Percentiles rank a stretch among this genome's conserved stretches.
These are phyloP conservation scores for Tricholoma hemisulphureum DNA, from an alignment of 768 basidiomycete genomes.

Conservation along the genomic window DNA sequence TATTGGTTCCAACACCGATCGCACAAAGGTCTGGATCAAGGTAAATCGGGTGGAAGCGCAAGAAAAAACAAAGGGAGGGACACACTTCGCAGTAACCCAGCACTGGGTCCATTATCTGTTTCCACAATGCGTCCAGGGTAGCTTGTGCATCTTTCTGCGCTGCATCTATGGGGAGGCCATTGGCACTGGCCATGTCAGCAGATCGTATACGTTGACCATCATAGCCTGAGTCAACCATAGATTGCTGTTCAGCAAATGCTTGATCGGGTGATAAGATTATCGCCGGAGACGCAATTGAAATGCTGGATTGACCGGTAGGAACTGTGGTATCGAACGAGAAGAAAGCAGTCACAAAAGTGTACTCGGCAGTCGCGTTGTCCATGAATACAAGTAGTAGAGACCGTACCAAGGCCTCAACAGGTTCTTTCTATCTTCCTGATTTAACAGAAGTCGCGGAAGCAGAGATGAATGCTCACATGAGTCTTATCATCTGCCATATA, in stretches of 20 bases:
- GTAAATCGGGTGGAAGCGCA: constrained; percentile 3
- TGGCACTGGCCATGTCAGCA: constrained; percentile 34
- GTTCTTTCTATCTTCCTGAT: constrained; percentile 59
- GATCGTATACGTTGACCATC: constrained; percentile 34
- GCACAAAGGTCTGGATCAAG: constrained; percentile 58
- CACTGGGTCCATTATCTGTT: constrained; percentile 89
- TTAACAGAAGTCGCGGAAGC: constrained; percentile 2
- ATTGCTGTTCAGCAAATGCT: constrained; percentile 41
- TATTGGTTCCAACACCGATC: constrained; percentile 64
- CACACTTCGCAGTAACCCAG: constrained; percentile 79
- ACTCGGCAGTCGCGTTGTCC: constrained; percentile 94
- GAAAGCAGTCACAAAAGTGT: constrained; percentile 82
- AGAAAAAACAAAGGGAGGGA: constrained; percentile 4
- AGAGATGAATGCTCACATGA: constrained; percentile 57
- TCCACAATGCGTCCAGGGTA: constrained; percentile 73
- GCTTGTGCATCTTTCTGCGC: constrained; percentile 60
- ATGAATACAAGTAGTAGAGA: constrained; percentile 87
- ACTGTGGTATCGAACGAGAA: constrained; percentile 51
- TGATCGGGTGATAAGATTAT: constrained; percentile 44
- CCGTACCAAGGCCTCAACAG: constrained; percentile 79
- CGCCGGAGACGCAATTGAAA: constrained; percentile 35
- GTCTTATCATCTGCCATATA: constrained; percentile 89
- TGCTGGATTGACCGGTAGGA: constrained; percentile 34
- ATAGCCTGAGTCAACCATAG: constrained; percentile 51
- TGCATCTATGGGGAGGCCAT: constrained; percentile 28